Conservation (phyloP, 176 grass and related monocot species). For the Oryza nivara region DNA sequence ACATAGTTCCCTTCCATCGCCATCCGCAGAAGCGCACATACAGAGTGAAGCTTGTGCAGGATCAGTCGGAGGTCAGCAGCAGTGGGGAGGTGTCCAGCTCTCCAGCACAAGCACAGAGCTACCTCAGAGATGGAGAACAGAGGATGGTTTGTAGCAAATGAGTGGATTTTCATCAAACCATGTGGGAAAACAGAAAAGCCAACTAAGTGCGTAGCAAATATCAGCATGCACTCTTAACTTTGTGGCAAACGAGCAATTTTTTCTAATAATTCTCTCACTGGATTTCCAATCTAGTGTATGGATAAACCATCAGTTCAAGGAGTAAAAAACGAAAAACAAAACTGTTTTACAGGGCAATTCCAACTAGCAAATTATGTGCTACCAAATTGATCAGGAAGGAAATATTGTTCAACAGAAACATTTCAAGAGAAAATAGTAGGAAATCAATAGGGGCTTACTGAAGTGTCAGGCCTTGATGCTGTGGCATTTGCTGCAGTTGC, state of each 20-base stretch:
- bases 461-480: slow-evolving; percentile 69
- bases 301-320: slow-evolving; percentile 5
- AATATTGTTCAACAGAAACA: neutral
- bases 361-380: neutral
- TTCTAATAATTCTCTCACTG: neutral
- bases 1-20: neutral
- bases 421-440: neutral
- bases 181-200: too few species aligned
- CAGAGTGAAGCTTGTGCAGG: neutral
- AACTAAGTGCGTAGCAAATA: too few species aligned
- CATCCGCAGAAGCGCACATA: neutral
- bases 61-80: neutral
- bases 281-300: neutral
- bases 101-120: too few species aligned
- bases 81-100: neutral
- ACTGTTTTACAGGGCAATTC: neutral
- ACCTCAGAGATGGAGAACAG: too few species aligned
- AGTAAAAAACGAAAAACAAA: neutral
- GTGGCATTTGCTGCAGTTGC: slow-evolving; percentile 73
- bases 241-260: neutral
- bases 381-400: neutral
- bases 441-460: slow-evolving; percentile 58
- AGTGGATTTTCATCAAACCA: too few species aligned
- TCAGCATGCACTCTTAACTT: neutral
- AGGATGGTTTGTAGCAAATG: too few species aligned